Percentiles rank a stretch among this genome's conserved stretches.
Evolutionary conservation across 257 asterid genomes (phyloP).

Genomic region (Solanum clarkiae): DNA sequence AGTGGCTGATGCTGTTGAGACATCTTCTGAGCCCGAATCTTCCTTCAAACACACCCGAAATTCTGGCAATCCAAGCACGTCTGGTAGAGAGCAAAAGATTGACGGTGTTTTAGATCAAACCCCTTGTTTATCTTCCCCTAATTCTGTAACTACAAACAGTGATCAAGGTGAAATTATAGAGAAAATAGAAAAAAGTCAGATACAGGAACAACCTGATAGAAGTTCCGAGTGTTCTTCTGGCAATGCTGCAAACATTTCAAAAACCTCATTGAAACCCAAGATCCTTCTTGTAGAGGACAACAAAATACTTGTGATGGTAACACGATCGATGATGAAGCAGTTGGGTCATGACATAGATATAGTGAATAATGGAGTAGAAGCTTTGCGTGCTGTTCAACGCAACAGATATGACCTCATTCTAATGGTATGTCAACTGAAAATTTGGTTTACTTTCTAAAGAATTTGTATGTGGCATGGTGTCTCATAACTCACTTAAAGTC

Average conservation of each 20-base stretch:
- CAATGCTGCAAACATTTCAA: slow-evolving; percentile 15
- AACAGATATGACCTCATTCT: slow-evolving; percentile 48
- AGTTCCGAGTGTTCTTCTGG: slow-evolving; percentile 40
- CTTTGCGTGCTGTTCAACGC: slow-evolving; percentile 50
- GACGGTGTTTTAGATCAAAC: background rate
- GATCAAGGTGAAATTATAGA: slow-evolving; percentile 8
- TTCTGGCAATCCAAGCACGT: slow-evolving; percentile 9
- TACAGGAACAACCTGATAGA: slow-evolving; percentile 4
- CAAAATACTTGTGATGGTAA: slow-evolving; percentile 75
- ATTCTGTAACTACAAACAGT: slow-evolving; percentile 4
- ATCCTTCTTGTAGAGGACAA: slow-evolving; percentile 85
- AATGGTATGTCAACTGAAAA: slow-evolving; percentile 40
- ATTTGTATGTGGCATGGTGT: background rate
- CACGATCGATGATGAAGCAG: slow-evolving; percentile 76
- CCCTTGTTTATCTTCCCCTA: slow-evolving; percentile 6
- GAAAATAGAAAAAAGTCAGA: slow-evolving; percentile 13
- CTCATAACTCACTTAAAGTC: background rate
- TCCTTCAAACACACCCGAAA: slow-evolving; percentile 1
- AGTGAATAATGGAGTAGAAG: slow-evolving; percentile 69
- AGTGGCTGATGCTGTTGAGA: slow-evolving; percentile 21
- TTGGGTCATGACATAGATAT: slow-evolving; percentile 59
- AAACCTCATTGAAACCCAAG: slow-evolving; percentile 32
- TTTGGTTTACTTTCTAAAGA: background rate
- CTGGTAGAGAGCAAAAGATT: background rate
- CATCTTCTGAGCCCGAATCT: slow-evolving; percentile 16